These are phyloP conservation scores for Phytophthora megakarya DNA, from an alignment of 352 stramenopile species.

Conservation along the genomic window DNA sequence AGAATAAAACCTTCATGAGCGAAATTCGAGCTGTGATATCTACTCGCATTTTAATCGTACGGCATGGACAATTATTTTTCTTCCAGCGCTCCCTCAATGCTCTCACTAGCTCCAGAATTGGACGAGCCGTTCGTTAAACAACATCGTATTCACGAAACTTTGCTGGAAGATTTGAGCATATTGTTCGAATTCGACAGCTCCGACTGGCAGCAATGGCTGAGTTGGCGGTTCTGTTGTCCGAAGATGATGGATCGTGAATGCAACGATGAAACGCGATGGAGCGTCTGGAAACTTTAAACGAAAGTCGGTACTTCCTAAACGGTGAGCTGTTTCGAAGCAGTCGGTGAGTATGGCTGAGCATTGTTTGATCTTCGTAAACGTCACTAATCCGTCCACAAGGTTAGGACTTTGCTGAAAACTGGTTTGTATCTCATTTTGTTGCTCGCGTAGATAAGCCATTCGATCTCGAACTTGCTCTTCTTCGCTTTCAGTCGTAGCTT, in stretches of 20 bases:
- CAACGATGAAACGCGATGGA: slow-evolving; percentile 25
- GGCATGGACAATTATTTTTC: too few species aligned
- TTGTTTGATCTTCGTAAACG: slow-evolving; percentile 18
- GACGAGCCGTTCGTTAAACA: slow-evolving; percentile 32
- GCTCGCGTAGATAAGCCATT: slow-evolving; percentile 10
- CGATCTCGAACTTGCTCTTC: slow-evolving; percentile 22
- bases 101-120: slow-evolving; percentile 30
- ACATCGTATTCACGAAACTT: slow-evolving; percentile 34
- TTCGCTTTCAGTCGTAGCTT: slow-evolving; percentile 24
- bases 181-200: slow-evolving; percentile 24
- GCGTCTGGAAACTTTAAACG: slow-evolving; percentile 19
- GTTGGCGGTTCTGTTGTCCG: background rate
- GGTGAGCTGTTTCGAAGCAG: slow-evolving; percentile 20
- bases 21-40: too few species aligned
- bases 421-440: slow-evolving; percentile 19
- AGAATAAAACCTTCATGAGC: too few species aligned
- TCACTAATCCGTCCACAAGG: slow-evolving; percentile 23
- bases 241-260: slow-evolving; percentile 29
- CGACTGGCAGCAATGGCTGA: slow-evolving; percentile 2
- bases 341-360: slow-evolving; percentile 14
- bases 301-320: slow-evolving; percentile 1
- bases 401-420: slow-evolving; percentile 24
- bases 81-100: too few species aligned
- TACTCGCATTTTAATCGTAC: too few species aligned
- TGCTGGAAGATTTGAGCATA: slow-evolving; percentile 31